These are phyloP conservation scores for Pestalotiopsis sp. DNA, from an alignment of 2,329 filamentous ascomycete species.

Conservation along the genomic window DNA sequence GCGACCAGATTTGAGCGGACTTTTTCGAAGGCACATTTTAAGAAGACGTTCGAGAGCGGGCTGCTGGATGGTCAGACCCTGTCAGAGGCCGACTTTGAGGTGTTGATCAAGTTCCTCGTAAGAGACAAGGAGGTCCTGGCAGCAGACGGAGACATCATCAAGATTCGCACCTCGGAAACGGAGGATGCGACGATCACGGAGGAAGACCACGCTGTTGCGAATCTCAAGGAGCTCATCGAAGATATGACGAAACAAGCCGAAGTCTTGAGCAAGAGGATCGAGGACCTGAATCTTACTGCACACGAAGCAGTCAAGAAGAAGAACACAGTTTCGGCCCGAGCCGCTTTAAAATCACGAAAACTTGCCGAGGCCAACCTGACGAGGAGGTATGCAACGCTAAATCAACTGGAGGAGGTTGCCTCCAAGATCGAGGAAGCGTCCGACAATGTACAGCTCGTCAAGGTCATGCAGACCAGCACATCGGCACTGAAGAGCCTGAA, in stretches of 20 bases:
- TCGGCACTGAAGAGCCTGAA: conserved; percentile 73
- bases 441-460: conserved; percentile 80
- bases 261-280: conserved; percentile 65
- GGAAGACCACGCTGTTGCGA: conserved; percentile 81
- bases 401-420: conserved; percentile 81
- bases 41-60: conserved; percentile 53
- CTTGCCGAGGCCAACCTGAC: conserved; percentile 72
- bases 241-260: conserved; percentile 73
- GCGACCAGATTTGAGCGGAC: conserved; percentile 63
- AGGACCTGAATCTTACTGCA: conserved; percentile 63
- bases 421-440: conserved; percentile 81
- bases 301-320: conserved; percentile 70
- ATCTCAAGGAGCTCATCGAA: conserved; percentile 75
- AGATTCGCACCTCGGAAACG: conserved; percentile 60
- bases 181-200: conserved; percentile 58
- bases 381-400: conserved; percentile 70
- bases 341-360: conserved; percentile 81
- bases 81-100: conserved; percentile 64
- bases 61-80: conserved; percentile 49
- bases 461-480: conserved; percentile 77
- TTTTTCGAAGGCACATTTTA: conserved; percentile 67
- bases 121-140: conserved; percentile 62
- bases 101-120: conserved; percentile 69
- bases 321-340: conserved; percentile 73
- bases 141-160: conserved; percentile 70